These are phyloP conservation scores for Heliocybe sulcata DNA, from an alignment of 1,284 basidiomycete genomes.

Conservation along the genomic window DNA sequence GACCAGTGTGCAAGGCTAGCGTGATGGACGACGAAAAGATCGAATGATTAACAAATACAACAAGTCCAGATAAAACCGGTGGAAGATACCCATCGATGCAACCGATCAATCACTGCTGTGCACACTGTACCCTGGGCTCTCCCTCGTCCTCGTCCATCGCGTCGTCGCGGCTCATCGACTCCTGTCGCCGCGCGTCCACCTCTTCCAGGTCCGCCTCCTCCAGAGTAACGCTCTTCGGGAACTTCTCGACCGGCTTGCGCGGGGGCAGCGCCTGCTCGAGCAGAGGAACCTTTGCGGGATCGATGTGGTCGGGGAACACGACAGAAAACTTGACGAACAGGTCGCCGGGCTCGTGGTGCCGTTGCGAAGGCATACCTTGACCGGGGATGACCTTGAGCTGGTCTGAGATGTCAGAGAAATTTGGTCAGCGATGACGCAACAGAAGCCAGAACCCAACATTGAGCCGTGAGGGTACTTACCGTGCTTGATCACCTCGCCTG, in stretches of 20 bases:
- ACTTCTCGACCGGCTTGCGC: constrained; percentile 64
- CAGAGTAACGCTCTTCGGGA: constrained; percentile 59
- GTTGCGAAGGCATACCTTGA: constrained; percentile 98
- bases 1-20: not conserved
- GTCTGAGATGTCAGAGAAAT: constrained; percentile 50
- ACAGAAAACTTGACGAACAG: constrained; percentile 87
- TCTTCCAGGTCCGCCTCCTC: constrained; percentile 90
- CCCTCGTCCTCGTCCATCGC: constrained; percentile 86
- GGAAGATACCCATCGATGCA: constrained; percentile 5
- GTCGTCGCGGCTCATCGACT: constrained; percentile 43
- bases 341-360: constrained; percentile 96
- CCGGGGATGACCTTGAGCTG: constrained; percentile 87
- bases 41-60: not conserved
- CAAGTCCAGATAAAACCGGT: not conserved
- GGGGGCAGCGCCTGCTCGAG: constrained; percentile 88
- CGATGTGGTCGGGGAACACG: constrained; percentile 84
- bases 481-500: constrained; percentile 93
- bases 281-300: constrained; percentile 58
- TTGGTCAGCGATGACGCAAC: constrained; percentile 5
- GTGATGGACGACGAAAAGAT: not conserved
- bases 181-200: constrained; percentile 72
- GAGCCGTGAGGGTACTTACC: constrained; percentile 47
- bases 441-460: not conserved
- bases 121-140: constrained; percentile 77
- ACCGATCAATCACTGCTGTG: constrained; percentile 77